Conservation (phyloP, 371 early-diverging fungal species). For the Lichtheimia corymbifera region DNA sequence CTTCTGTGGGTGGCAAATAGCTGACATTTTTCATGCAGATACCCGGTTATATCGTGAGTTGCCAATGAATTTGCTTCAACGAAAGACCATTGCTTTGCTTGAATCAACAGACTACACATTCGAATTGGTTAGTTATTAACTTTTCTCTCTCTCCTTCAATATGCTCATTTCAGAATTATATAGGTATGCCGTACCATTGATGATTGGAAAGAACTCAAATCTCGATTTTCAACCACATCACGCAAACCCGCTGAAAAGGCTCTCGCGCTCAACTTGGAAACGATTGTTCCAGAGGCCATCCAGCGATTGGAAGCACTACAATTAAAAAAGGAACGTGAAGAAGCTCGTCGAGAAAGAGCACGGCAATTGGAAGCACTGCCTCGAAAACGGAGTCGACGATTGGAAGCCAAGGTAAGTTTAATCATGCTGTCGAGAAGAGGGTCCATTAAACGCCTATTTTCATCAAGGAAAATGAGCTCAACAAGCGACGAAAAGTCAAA, state of each 20-base stretch:
- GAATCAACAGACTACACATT: slow-evolving; percentile 4
- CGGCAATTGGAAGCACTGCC: slow-evolving; percentile 5
- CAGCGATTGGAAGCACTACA: neutral
- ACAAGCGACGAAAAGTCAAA: neutral
- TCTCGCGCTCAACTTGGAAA: neutral
- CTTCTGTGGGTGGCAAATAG: too few relatives aligned
- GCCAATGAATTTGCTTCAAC: slow-evolving; percentile 5
- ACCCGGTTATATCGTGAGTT: slow-evolving; percentile 7
- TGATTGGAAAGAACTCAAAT: neutral
- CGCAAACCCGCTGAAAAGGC: slow-evolving; percentile 5
- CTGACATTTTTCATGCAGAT: neutral
- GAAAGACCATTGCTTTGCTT: neutral
- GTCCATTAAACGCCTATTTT: neutral
- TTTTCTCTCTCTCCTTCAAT: neutral
- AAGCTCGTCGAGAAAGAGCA: neutral
- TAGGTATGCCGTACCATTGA: slow-evolving; percentile 10
- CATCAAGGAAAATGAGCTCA: slow-evolving; percentile 6
- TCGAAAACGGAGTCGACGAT: slow-evolving; percentile 10
- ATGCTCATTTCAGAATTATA: neutral
- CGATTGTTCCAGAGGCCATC: slow-evolving; percentile 2
- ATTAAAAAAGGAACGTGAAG: slow-evolving; percentile 4
- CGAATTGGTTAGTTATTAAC: slow-evolving; percentile 3
- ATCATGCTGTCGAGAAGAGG: neutral
- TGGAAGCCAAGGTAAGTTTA: slow-evolving; percentile 4
- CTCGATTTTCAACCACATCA: neutral